Evolutionary conservation across 257 asterid genomes (phyloP).

Genomic region (Coffea canephora): DNA sequence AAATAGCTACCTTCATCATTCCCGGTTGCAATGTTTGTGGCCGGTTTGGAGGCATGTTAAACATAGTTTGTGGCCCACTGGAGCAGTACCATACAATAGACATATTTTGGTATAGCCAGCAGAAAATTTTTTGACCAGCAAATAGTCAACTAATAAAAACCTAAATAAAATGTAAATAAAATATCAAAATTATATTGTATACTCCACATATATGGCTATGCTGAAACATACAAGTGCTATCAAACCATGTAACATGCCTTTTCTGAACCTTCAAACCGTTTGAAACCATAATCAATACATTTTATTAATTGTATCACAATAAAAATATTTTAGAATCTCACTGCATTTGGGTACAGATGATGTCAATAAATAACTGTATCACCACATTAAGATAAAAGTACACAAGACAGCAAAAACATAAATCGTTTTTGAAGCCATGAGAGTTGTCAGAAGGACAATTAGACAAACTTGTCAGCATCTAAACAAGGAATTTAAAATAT

Average conservation of each 20-base stretch:
- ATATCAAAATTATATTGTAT: too few relatives aligned
- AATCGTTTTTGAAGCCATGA: background rate
- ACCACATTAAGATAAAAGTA: background rate
- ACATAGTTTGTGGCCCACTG: background rate
- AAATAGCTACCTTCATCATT: too few relatives aligned
- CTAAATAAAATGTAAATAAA: background rate
- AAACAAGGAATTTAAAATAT: background rate
- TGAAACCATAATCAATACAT: too few relatives aligned
- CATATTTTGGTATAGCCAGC: background rate
- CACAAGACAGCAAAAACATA: background rate
- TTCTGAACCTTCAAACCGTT: background rate
- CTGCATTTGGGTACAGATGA: background rate
- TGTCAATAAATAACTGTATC: background rate
- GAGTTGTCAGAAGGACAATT: constrained; percentile 6
- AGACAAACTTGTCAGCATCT: constrained; percentile 3
- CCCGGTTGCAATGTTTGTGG: too few relatives aligned
- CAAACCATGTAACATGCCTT: background rate
- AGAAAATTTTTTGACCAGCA: too few relatives aligned
- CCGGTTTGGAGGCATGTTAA: background rate
- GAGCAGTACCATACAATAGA: background rate
- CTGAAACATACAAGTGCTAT: background rate
- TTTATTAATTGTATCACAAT: background rate
- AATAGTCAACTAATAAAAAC: background rate
- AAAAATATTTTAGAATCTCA: background rate
- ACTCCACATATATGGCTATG: background rate